Percentiles rank a stretch among this genome's conserved stretches.
These are phyloP conservation scores for Prunus armeniaca DNA, from an alignment of 306 rosid genomes.

Conservation along the genomic window DNA sequence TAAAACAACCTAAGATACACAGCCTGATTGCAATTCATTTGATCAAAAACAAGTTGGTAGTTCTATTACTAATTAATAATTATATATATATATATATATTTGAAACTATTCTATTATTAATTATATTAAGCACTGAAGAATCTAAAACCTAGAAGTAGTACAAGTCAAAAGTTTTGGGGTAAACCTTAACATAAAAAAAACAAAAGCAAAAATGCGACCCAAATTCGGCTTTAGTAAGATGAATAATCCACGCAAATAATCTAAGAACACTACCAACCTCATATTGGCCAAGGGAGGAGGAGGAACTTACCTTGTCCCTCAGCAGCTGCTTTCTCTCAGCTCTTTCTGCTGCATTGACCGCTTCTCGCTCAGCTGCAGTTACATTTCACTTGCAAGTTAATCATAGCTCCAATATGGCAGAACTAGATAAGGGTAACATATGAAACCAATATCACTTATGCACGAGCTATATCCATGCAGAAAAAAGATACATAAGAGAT, in stretches of 20 bases:
- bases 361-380: slow-evolving; percentile 85
- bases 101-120: background rate
- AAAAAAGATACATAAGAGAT: background rate
- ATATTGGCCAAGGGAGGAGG: background rate
- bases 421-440: background rate
- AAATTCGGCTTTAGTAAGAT: background rate
- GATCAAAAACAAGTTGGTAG: background rate
- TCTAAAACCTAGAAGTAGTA: background rate
- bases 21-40: background rate
- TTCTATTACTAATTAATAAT: background rate
- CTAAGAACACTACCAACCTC: background rate
- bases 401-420: background rate
- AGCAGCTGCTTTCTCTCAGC: slow-evolving; percentile 79
- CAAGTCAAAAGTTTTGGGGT: background rate
- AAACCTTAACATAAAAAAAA: background rate
- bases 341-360: slow-evolving; percentile 90
- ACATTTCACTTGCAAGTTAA: slow-evolving; percentile 6
- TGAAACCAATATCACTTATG: background rate
- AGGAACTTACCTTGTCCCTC: slow-evolving; percentile 73
- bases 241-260: background rate
- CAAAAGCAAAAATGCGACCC: background rate
- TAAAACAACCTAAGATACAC: background rate
- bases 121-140: background rate
- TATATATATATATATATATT: too few relatives aligned
- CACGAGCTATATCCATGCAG: background rate